Percentiles rank a stretch among this genome's conserved stretches.
phyloP scores from a whole-genome alignment of 1,284 basidiomycete genomes.

The Trichosporon sp. region DNA sequence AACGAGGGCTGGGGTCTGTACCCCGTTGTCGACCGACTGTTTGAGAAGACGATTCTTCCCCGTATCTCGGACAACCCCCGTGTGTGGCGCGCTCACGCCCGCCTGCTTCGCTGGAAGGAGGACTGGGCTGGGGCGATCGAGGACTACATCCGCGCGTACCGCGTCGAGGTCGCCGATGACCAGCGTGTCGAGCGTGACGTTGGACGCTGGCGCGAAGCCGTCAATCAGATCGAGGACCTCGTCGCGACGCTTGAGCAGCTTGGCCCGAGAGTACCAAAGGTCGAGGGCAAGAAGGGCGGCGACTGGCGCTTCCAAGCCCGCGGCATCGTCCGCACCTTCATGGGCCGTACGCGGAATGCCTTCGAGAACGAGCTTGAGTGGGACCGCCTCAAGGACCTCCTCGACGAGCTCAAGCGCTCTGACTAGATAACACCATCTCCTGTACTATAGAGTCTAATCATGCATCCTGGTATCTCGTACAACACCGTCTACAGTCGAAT shows the following conservation, averaged over 20 bases:
- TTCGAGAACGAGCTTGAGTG: constrained; percentile 87
- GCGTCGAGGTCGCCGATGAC: constrained; percentile 65
- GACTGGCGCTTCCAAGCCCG: constrained; percentile 80
- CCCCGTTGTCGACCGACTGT: constrained; percentile 62
- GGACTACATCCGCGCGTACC: constrained; percentile 77
- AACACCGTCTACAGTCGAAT: constrained; percentile 6
- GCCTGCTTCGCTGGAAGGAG: constrained; percentile 67
- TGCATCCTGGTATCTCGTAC: constrained; percentile 18
- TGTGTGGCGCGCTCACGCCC: constrained; percentile 73
- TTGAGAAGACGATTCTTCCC: constrained; percentile 72
- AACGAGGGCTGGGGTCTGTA: constrained; percentile 65
- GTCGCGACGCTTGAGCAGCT: constrained; percentile 78
- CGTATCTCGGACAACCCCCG: constrained; percentile 65
- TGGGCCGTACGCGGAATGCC: constrained; percentile 58
- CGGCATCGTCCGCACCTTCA: constrained; percentile 81
- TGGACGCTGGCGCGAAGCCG: constrained; percentile 64
- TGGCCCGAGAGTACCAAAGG: constrained; percentile 59
- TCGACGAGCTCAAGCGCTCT: constrained; percentile 50
- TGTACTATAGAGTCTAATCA: constrained; percentile 10
- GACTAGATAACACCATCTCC: constrained; percentile 11
- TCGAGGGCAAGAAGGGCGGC: constrained; percentile 52
- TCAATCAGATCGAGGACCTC: constrained; percentile 72
- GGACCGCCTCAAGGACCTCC: constrained; percentile 59
- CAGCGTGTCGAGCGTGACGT: constrained; percentile 62
- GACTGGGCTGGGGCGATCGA: constrained; percentile 72